A percentile compares a stretch with the other conserved stretches of the same genome.
phyloP scores from a whole-genome alignment of 805 yeast genomes.

The Starmera quercuum region DNA sequence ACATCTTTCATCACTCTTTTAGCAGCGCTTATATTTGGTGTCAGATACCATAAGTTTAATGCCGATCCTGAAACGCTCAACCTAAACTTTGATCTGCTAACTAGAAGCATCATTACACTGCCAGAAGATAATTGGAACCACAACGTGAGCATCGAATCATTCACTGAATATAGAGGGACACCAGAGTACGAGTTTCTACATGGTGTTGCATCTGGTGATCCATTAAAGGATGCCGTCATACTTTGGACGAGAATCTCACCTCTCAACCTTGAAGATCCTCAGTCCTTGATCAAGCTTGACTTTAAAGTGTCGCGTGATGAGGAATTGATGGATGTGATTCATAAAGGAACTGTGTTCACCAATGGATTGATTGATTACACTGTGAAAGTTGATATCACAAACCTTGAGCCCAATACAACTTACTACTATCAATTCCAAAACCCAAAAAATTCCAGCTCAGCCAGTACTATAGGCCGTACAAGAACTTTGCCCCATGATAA shows the following conservation, averaged over 20 bases:
- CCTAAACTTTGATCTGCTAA: conserved; percentile 6
- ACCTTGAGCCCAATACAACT: conserved; percentile 9
- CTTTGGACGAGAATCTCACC: conserved; percentile 19
- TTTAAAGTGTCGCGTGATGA: neutral
- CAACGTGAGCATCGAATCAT: neutral
- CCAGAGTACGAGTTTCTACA: conserved; percentile 7
- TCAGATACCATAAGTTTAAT: neutral
- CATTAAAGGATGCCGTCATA: conserved; percentile 12
- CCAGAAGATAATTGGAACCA: conserved; percentile 4
- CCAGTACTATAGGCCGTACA: conserved; percentile 10
- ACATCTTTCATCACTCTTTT: neutral
- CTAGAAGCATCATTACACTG: conserved; percentile 3
- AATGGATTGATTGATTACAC: conserved; percentile 13
- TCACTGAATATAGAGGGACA: neutral
- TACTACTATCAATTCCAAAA: conserved; percentile 15
- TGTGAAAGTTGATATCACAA: conserved; percentile 13
- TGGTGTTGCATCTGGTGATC: conserved; percentile 20
- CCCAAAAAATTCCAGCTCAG: conserved; percentile 2
- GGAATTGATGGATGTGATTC: neutral
- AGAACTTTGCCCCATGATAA: conserved; percentile 14
- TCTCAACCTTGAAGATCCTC: neutral
- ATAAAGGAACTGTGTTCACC: conserved; percentile 4
- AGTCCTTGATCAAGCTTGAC: neutral
- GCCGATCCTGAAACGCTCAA: neutral
- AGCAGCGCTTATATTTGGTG: neutral